Percentiles rank a stretch among this genome's conserved stretches.
Evolutionary conservation across 805 yeast genomes (phyloP).

Genomic region (Kodamaea neixiangensis): DNA sequence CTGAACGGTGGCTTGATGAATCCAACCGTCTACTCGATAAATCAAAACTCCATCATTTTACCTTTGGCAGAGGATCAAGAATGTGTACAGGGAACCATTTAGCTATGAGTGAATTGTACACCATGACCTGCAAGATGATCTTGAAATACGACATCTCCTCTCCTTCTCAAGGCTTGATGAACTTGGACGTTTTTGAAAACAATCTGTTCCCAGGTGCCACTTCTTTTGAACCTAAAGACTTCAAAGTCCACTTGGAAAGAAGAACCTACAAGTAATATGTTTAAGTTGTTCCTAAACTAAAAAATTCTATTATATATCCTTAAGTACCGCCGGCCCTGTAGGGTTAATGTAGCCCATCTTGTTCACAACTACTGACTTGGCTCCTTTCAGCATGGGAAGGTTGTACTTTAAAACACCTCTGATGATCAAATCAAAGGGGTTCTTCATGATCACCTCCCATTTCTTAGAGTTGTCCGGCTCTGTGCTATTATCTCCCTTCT

Average conservation of each 20-base stretch:
- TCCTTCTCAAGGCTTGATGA: conserved; percentile 30
- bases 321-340: conserved; percentile 1
- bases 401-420: conserved; percentile 80
- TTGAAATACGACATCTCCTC: conserved; percentile 50
- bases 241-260: conserved; percentile 19
- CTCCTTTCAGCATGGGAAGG: conserved; percentile 57
- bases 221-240: conserved; percentile 60
- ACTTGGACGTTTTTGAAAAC: conserved; percentile 50
- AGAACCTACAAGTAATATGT: not conserved
- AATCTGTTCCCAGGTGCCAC: conserved; percentile 58
- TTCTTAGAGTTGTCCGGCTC: conserved; percentile 48
- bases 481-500: conserved; percentile 16
- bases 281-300: not conserved
- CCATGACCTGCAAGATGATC: conserved; percentile 53
- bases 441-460: conserved; percentile 73
- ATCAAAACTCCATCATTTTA: conserved; percentile 38
- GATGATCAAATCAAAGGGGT: conserved; percentile 84
- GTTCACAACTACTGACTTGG: conserved; percentile 61
- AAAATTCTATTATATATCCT: conserved; percentile 1
- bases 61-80: conserved; percentile 73
- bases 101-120: conserved; percentile 66
- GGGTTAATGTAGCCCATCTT: conserved; percentile 62
- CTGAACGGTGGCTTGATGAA: conserved; percentile 52
- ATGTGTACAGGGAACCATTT: conserved; percentile 71
- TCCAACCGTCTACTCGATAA: conserved; percentile 10